Evolutionary conservation across 2,329 filamentous ascomycete species (phyloP).

Genomic region (Aspergillus sp.): DNA sequence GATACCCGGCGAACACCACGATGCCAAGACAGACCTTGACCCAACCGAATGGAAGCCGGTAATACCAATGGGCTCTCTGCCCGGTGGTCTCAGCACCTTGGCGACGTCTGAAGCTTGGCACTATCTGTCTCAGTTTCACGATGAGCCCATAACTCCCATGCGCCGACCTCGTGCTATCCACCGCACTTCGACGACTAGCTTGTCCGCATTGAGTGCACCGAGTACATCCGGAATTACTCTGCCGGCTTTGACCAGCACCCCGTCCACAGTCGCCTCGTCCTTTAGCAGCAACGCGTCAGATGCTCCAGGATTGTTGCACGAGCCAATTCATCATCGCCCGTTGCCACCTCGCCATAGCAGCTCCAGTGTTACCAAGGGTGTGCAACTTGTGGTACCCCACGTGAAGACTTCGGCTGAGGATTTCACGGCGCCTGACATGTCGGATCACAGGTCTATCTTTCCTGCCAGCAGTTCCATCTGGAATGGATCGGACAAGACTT

Average conservation of each 20-base stretch:
- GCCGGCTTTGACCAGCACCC: constrained; percentile 32
- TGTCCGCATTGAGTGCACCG: constrained; percentile 21
- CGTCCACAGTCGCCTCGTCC: constrained; percentile 34
- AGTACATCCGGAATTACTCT: constrained; percentile 7
- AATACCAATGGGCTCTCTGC: constrained; percentile 21
- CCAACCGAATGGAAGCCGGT: constrained; percentile 46
- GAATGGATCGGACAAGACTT: constrained; percentile 12
- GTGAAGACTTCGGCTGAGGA: constrained; percentile 14
- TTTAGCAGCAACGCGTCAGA: constrained; percentile 31
- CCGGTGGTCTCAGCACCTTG: constrained; percentile 11
- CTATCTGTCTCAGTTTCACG: constrained; percentile 41
- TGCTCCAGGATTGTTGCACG: constrained; percentile 22
- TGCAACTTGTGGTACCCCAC: constrained; percentile 37
- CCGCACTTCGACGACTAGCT: constrained; percentile 26
- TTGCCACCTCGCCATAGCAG: constrained; percentile 33
- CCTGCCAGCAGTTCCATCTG: constrained; percentile 24
- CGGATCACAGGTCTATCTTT: constrained; percentile 21
- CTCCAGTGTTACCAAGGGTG: constrained; percentile 23
- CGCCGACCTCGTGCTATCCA: constrained; percentile 12
- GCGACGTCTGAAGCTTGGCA: constrained; percentile 37
- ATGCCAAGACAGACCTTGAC: constrained; percentile 40
- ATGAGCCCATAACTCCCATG: constrained; percentile 12
- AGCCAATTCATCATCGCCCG: constrained; percentile 26
- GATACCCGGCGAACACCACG: constrained; percentile 35
- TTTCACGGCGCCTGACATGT: constrained; percentile 10